A percentile compares a stretch with the other conserved stretches of the same genome.
Conservation (phyloP, 805 yeast genomes). For the Candida mattraensis region DNA sequence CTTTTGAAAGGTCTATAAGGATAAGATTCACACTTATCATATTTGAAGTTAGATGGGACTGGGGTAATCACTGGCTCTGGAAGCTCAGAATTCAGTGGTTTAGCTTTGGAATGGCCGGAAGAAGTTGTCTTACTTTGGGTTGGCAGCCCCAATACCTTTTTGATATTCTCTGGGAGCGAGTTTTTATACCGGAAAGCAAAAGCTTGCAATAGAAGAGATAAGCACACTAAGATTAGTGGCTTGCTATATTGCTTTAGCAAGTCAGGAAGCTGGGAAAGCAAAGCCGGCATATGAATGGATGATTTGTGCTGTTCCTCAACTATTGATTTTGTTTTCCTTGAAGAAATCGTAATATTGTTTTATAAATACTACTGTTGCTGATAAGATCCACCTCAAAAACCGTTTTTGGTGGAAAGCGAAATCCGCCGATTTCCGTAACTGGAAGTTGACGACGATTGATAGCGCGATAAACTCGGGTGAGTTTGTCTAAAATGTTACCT, state of each 20-base stretch:
- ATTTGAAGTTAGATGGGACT: slow-evolving; percentile 39
- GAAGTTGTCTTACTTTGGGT: background rate
- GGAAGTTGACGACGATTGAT: too few relatives aligned
- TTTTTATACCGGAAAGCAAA: slow-evolving; percentile 5
- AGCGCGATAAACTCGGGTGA: too few relatives aligned
- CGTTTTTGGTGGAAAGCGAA: too few relatives aligned
- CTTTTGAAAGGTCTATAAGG: slow-evolving; percentile 48
- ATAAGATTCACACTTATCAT: slow-evolving; percentile 44
- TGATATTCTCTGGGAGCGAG: slow-evolving; percentile 5
- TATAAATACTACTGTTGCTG: too few relatives aligned
- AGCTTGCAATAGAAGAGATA: slow-evolving; percentile 10
- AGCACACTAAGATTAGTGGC: slow-evolving; percentile 9
- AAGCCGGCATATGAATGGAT: slow-evolving; percentile 7
- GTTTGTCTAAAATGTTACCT: too few relatives aligned
- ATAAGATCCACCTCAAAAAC: too few relatives aligned
- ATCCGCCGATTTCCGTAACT: too few relatives aligned
- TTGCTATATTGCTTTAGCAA: slow-evolving; percentile 4
- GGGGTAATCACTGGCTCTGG: slow-evolving; percentile 30
- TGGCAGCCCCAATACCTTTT: slow-evolving; percentile 3
- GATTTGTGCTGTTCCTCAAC: too few relatives aligned
- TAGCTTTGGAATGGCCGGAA: background rate
- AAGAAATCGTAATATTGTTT: background rate
- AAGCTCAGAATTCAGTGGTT: background rate
- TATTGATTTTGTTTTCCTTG: too few relatives aligned
- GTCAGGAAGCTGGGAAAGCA: slow-evolving; percentile 3